Evolutionary conservation across 2,329 filamentous ascomycete species (phyloP).

Genomic region (Aquanectria penicillioides): DNA sequence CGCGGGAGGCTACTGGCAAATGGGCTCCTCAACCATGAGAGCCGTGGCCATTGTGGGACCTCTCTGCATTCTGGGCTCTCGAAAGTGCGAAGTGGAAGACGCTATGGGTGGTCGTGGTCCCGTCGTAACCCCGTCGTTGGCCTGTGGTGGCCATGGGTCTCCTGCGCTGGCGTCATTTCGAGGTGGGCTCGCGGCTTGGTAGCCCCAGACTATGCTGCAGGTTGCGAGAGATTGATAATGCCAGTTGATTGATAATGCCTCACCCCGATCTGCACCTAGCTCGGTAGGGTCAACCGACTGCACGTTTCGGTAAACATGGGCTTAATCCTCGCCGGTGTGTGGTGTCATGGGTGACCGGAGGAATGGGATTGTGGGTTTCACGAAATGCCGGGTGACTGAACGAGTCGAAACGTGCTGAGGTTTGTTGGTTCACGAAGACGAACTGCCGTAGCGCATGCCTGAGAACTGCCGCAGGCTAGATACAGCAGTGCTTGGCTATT

Average conservation of each 20-base stretch:
- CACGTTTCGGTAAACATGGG: not conserved
- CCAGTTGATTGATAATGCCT: slow-evolving; percentile 40
- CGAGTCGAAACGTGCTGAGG: not conserved
- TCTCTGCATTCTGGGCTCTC: slow-evolving; percentile 7
- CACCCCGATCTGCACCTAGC: slow-evolving; percentile 26
- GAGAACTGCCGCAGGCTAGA: too few relatives aligned
- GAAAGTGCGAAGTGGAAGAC: slow-evolving; percentile 12
- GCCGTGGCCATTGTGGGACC: slow-evolving; percentile 18
- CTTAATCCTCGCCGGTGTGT: not conserved
- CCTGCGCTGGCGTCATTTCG: slow-evolving; percentile 26
- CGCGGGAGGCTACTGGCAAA: not conserved
- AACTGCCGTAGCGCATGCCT: not conserved
- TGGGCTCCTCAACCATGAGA: not conserved
- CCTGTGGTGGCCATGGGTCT: slow-evolving; percentile 23
- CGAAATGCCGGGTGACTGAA: not conserved
- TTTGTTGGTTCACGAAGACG: slow-evolving; percentile 9
- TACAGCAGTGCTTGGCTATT: too few relatives aligned
- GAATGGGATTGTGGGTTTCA: slow-evolving; percentile 4
- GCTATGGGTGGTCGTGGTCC: not conserved
- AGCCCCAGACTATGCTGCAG: slow-evolving; percentile 23
- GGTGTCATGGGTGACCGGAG: not conserved
- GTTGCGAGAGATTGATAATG: slow-evolving; percentile 38
- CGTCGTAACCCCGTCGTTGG: not conserved
- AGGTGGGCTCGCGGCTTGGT: slow-evolving; percentile 26
- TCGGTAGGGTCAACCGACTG: slow-evolving; percentile 12